Evolutionary conservation across 139 green algal species (phyloP).

Genomic region (Prasinococcaceae sp.): DNA sequence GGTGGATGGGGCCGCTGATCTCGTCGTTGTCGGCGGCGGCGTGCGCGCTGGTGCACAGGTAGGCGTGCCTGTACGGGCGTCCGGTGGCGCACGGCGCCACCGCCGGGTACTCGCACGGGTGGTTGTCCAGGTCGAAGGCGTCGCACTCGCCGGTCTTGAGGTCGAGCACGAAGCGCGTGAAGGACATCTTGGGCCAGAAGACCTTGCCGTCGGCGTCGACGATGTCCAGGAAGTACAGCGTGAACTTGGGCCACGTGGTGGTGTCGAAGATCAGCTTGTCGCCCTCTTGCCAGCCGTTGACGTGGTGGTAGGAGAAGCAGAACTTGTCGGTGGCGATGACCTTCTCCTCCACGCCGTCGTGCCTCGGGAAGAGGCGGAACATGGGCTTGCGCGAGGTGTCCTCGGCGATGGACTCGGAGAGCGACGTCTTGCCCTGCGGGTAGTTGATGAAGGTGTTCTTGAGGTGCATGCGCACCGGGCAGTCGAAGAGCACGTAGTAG

Average conservation of each 20-base stretch:
- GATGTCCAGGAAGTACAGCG: constrained; percentile 28
- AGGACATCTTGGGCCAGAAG: constrained; percentile 18
- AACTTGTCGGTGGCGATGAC: constrained; percentile 16
- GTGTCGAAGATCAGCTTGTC: constrained; percentile 27
- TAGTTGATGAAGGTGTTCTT: constrained; percentile 19
- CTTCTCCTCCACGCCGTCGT: constrained; percentile 2
- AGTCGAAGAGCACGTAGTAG: constrained; percentile 31
- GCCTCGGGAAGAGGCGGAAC: constrained; percentile 23
- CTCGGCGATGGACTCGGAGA: constrained; percentile 22
- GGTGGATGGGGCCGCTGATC: constrained; percentile 15
- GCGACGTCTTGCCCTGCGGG: constrained; percentile 9
- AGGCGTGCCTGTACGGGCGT: constrained; percentile 12
- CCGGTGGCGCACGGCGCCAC: constrained; percentile 14
- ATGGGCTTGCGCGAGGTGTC: constrained; percentile 13
- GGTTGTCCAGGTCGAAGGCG: neutral
- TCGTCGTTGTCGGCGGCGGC: neutral
- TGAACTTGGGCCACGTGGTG: constrained; percentile 29
- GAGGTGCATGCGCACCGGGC: constrained; percentile 27
- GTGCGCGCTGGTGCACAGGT: constrained; percentile 2
- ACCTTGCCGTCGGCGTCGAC: constrained; percentile 18
- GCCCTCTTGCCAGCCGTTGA: constrained; percentile 26
- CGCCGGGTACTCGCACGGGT: constrained; percentile 23
- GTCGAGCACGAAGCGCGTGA: constrained; percentile 25
- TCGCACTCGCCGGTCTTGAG: constrained; percentile 1
- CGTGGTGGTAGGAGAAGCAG: constrained; percentile 30